These are phyloP conservation scores for Alternaria angustiovoidea DNA, from an alignment of 2,329 filamentous ascomycete species.

Conservation along the genomic window DNA sequence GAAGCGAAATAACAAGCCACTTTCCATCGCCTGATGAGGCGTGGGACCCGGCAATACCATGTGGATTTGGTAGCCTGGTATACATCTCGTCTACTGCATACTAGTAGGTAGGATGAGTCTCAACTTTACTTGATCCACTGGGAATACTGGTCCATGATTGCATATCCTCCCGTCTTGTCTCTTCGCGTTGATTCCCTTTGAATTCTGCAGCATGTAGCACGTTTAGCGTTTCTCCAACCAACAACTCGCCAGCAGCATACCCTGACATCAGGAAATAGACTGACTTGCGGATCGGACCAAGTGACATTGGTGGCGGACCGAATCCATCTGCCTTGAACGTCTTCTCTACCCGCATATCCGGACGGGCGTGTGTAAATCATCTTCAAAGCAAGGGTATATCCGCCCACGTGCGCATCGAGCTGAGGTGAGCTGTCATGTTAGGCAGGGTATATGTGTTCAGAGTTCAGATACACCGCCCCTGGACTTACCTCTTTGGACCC, in stretches of 20 bases:
- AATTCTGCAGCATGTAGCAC: not conserved
- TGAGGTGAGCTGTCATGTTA: not conserved
- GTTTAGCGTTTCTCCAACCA: no score
- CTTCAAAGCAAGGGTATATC: no score
- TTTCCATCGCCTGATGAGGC: not conserved
- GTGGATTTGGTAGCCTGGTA: not conserved
- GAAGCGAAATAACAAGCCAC: constrained; percentile 40
- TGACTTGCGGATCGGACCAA: no score
- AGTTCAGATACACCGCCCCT: not conserved
- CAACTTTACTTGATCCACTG: not conserved
- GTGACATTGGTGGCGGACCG: no score
- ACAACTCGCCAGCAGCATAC: no score
- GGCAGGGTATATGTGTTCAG: not conserved
- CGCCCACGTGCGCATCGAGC: not conserved
- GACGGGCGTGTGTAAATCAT: no score
- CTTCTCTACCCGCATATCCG: no score
- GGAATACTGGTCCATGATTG: not conserved
- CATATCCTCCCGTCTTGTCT: not conserved
- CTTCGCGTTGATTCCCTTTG: not conserved
- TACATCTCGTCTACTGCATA: not conserved
- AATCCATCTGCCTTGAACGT: no score
- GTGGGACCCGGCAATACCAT: not conserved
- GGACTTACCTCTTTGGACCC: not conserved
- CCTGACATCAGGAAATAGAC: no score
- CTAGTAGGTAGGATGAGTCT: constrained; percentile 1